phyloP scores from a whole-genome alignment of 805 yeast species.

The Brettanomyces nanus region DNA sequence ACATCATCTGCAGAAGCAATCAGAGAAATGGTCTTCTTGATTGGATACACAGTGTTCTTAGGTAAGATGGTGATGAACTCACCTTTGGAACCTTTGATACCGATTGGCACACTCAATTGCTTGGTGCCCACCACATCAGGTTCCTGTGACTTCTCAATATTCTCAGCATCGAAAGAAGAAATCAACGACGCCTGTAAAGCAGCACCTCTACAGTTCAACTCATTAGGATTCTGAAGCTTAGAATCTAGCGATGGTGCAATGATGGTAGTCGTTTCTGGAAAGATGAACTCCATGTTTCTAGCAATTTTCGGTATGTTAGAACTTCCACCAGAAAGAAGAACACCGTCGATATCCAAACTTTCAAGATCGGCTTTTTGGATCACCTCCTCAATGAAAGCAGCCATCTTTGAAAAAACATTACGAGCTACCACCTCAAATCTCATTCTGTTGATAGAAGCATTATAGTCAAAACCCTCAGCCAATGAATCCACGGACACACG shows the following conservation, averaged over 20 bases:
- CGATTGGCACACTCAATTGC: conserved; percentile 78
- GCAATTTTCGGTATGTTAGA: conserved; percentile 91
- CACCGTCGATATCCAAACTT: conserved; percentile 81
- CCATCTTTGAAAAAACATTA: conserved; percentile 66
- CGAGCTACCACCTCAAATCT: conserved; percentile 86
- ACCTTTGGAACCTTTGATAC: conserved; percentile 69
- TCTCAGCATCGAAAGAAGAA: conserved; percentile 77
- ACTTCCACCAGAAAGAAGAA: conserved; percentile 86
- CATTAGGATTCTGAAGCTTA: conserved; percentile 82
- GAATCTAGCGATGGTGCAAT: conserved; percentile 70
- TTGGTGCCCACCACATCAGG: conserved; percentile 84
- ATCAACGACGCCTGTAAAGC: conserved; percentile 91
- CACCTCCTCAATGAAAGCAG: conserved; percentile 63
- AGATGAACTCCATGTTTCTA: conserved; percentile 57
- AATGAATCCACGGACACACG: conserved; percentile 91
- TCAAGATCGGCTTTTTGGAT: conserved; percentile 81
- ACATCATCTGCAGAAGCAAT: conserved; percentile 56
- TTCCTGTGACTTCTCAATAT: conserved; percentile 69
- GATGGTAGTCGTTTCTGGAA: conserved; percentile 73
- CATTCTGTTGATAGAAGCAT: conserved; percentile 86
- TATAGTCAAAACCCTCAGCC: conserved; percentile 91
- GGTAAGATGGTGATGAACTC: conserved; percentile 63
- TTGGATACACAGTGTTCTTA: conserved; percentile 85
- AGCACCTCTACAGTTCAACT: conserved; percentile 87
- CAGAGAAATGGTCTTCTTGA: conserved; percentile 64